Evolutionary conservation across 1,139 yeast species (phyloP), one percentile per base, ranked within the genome.

Genomic region (Candida sojae): DNA sequence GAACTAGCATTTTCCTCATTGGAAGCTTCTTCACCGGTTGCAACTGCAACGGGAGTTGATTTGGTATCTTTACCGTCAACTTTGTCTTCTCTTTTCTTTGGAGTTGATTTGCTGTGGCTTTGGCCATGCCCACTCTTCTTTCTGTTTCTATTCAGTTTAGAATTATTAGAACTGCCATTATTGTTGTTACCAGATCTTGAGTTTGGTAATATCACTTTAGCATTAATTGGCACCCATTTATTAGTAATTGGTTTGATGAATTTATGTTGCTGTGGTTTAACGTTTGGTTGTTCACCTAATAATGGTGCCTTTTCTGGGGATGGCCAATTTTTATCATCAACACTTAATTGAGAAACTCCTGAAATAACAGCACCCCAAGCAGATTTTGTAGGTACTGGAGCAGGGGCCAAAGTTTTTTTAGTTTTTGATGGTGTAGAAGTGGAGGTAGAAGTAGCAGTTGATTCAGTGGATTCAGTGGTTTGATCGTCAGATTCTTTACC

Each of bases 191-290:
- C 54, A 43, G 48, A 43, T 50, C 57, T 53, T 8, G 71, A 60
- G 52, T 64, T 69, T 37, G 83, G 75, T 52, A 80, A 73, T 45
- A 80, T 82, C 47, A 87, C 85, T 53, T 86, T 81, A 30, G 93
- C 95, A 56, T 82, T 80, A 63, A 86, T 84, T n/a, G 96, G 96
- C 42, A 88, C 87, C 96, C 96, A 90, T 67, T 89, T 89, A 59
- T 86, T 91, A 56, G 84, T 83, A 54, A 85, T 82, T 34, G 88
- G 77, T 55, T 74, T 80, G 55, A 72, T 70, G 57, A 74, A 73
- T 57, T 84, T 78, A 52, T 79, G 79, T 21, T 71, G 64, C 43
- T 67, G 64, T 25, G 66, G 56, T 33, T 62, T 57, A 32, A 56
- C 55, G 9, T 57, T 43, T 29, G 56, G 57, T 43, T 55, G 50